Evolutionary conservation across 257 asterid species (phyloP), one percentile per base, ranked within the genome.

Genomic region (Solanum okadae): DNA sequence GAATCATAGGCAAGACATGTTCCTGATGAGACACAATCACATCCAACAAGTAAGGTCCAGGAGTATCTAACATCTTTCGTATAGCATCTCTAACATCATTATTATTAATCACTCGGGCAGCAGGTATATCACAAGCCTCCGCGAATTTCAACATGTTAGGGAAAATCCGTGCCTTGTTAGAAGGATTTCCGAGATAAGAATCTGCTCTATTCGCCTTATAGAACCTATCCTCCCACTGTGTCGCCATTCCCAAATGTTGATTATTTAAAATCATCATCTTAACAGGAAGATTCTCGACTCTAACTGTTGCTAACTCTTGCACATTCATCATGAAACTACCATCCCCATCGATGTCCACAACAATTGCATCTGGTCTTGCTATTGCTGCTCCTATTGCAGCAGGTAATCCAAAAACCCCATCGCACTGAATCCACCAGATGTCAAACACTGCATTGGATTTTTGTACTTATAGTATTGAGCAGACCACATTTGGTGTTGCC

Each of bases 401-500:
- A 63, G 98, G 98, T 15, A 96, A 92, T 5, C 98, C 97, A 20
- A 95, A 20, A 95, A 95, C 1, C 98, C 98, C 98, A 96, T 95
- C 4, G 98, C 98, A 4, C 99, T 98, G 34, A 95, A 86, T 33
- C 98, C 98, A 56, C 96, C 93, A 0, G 98, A 96, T 3, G 98
- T 94, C 93, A 95, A 78, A 96, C 95, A 96, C 46, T 95, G 98
- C 1, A 96, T 89, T 1, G 98, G 96, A 63, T 89, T 92, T 67
- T 95, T 95, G 87, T 95, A 96, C 89, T 94, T 96, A 86, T 94
- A 95, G 65, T 90, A 93, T 79, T 95, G 99, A 1, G 99, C 99
- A 25, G 98, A 92, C 98, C 99, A 96, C 98, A 96, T 96, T 81
- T 94, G 99, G 83, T 96, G 99, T 88, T 96, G 99, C 78, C 99